Base-by-base conservation (phyloP, 2,329 filamentous ascomycete species). In the Pestalotiopsis sp. region DNA sequence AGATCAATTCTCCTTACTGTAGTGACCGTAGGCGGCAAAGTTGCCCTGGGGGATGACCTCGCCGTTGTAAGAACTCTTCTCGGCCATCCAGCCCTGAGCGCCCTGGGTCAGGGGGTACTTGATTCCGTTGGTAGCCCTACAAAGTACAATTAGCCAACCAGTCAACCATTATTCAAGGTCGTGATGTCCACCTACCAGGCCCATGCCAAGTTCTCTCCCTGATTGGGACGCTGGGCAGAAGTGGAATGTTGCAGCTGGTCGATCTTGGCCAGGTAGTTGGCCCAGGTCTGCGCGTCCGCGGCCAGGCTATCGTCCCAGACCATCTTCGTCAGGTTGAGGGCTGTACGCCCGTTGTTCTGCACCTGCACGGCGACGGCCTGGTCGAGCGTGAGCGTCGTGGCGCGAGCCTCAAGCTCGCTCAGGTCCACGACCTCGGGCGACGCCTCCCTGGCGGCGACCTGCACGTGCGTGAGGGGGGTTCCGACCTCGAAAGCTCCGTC, bases 201-300 rank as follows among this genome's bases (percentile, higher is more conserved):
- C 5, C 13, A 64, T 13, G 68, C 68, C 56, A 71, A 56, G 64
- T 69, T 69, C 52, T 71, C 70, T 25, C 70, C 70, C 66, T 71
- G 61, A 31, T 66, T 66, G 9, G 66, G 58, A 25, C 66, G 59
- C 36, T 62, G 59, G 14, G 27, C 38, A 40, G 58, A 63, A 12
- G 59, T 62, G 13, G 61, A 64, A 23, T 64, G 61, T 31, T 45
- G 36, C 40, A 64, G n/a, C n/a, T 64, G 27, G 40, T 64, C 40
- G 20, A 64, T 64, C n/a, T 23, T 12, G 6, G 61, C 61, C n/a
- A 64, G 40, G 61, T 64, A 49, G 61, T 64, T 64, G 38, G 61
- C 61, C 61, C 61, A 64, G 4, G 12, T 17, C 40, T 64, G 61
- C 12, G 61, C 61, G 23, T 64, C 11, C 4, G 36, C 38, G 9